Conservation (phyloP, 768 basidiomycete species). For the Phanerochaete sordida region DNA sequence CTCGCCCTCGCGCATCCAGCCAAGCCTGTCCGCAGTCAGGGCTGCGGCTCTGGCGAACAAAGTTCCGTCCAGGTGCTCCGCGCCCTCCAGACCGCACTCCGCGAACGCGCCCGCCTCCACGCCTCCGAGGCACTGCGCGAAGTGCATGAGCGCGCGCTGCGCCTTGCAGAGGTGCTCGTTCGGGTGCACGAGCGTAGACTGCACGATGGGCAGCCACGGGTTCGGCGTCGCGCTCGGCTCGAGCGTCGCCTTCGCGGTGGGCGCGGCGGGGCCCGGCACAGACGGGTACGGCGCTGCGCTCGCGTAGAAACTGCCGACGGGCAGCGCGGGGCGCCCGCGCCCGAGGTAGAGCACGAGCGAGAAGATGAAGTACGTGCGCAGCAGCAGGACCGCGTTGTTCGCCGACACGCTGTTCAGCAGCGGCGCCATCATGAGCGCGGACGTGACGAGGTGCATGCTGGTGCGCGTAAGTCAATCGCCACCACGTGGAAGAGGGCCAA, state of each 20-base stretch:
- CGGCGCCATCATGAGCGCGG: conserved; percentile 57
- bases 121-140: conserved; percentile 40
- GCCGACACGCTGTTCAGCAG: conserved; percentile 33
- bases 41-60: conserved; percentile 58
- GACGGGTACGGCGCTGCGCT: conserved; percentile 8
- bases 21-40: conserved; percentile 39
- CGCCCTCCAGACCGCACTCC: conserved; percentile 37
- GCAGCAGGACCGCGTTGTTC: conserved; percentile 45
- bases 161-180: conserved; percentile 55
- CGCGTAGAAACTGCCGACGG: conserved; percentile 46
- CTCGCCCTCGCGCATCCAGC: conserved; percentile 17
- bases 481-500: conserved; percentile 1
- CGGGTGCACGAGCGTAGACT: conserved; percentile 50
- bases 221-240: conserved; percentile 43
- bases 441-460: conserved; percentile 68
- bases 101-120: conserved; percentile 32
- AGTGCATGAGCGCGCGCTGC: conserved; percentile 48
- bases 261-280: conserved; percentile 19
- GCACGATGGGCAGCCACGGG: conserved; percentile 58
- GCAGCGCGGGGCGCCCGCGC: conserved; percentile 50
- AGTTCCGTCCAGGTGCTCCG: conserved; percentile 53
- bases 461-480: not conserved
- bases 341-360: conserved; percentile 53
- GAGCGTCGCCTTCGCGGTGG: conserved; percentile 22
- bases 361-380: conserved; percentile 54